Conservation (phyloP, 2,329 filamentous ascomycete genomes). For the Beauveria medogensis region DNA sequence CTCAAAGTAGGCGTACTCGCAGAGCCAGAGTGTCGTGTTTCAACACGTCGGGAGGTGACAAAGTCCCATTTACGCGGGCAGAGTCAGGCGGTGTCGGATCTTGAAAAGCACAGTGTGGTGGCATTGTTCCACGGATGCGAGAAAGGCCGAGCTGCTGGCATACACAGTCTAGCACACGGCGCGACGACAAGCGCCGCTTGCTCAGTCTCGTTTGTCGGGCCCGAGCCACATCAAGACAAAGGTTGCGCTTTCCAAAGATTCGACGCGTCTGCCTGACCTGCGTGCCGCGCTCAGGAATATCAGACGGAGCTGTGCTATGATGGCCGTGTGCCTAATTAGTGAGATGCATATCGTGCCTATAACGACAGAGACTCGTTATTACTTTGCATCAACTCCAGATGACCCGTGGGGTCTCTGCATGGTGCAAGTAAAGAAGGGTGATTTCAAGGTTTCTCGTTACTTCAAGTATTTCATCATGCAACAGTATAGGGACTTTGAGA, state of each 20-base stretch:
- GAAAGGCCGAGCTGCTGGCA: background rate
- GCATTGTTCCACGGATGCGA: background rate
- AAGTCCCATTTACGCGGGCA: background rate
- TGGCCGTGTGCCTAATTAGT: background rate
- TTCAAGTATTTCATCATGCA: background rate
- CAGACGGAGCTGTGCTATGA: background rate
- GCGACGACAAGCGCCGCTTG: background rate
- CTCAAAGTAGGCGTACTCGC: slow-evolving; percentile 1
- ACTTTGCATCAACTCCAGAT: background rate
- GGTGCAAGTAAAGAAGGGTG: background rate
- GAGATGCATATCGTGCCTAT: background rate
- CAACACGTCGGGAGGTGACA: background rate
- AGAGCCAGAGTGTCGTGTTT: background rate
- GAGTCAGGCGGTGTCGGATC: background rate
- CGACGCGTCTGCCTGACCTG: background rate
- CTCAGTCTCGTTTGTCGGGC: background rate
- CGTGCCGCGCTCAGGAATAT: background rate
- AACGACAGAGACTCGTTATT: background rate
- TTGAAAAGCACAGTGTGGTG: background rate
- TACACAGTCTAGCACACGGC: background rate
- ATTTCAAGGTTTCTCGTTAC: background rate
- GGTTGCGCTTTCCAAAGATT: background rate
- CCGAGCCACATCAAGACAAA: background rate
- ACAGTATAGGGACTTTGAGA: background rate
- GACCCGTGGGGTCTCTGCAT: background rate